Conservation (phyloP, 23 red algal species). For the Gracilaria gracilis region DNA sequence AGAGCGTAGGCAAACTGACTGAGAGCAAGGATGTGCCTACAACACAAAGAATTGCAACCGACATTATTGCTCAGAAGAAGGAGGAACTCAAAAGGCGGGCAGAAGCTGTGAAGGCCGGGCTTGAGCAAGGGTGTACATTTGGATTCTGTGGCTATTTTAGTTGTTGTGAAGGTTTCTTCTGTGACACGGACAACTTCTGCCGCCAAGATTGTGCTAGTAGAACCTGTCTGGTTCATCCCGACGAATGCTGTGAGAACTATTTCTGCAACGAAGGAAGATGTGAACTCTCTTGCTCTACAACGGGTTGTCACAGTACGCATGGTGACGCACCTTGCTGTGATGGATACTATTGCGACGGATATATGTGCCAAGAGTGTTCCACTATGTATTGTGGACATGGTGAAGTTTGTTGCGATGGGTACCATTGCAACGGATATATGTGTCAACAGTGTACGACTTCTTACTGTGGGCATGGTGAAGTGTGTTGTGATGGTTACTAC, state of each 20-base stretch:
- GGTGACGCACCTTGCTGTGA: neutral
- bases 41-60: neutral
- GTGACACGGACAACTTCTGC: neutral
- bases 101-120: neutral
- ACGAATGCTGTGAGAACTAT: neutral
- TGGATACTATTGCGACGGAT: constrained; percentile 6
- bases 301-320: no score
- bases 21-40: neutral
- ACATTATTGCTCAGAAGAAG: neutral
- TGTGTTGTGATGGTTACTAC: no score
- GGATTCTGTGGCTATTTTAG: neutral
- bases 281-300: no score
- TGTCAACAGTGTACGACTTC: no score
- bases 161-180: neutral
- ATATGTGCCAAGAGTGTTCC: constrained; percentile 5
- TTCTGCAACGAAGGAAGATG: neutral
- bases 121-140: neutral
- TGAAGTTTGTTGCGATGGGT: neutral
- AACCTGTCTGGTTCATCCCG: neutral
- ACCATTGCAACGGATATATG: neutral
- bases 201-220: neutral
- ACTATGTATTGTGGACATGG: neutral
- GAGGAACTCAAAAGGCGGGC: neutral
- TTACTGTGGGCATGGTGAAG: no score
- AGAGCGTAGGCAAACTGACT: neutral